These are phyloP conservation scores for Aureobasidium sp. DNA, from an alignment of 2,329 filamentous ascomycete species.

Conservation along the genomic window DNA sequence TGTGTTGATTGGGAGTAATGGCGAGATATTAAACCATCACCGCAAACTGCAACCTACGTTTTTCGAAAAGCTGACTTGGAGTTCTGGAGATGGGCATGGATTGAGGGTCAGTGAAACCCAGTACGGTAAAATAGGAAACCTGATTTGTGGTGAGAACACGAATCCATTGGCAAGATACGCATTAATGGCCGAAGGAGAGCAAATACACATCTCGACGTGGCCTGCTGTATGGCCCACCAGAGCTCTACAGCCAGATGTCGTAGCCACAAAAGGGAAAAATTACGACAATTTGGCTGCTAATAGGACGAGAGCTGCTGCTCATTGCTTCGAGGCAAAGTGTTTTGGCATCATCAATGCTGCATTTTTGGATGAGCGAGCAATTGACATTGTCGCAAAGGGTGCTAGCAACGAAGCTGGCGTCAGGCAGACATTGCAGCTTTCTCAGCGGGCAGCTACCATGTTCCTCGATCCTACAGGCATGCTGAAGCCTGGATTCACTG, in stretches of 20 bases:
- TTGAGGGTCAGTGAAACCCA: constrained; percentile 41
- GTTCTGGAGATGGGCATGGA: constrained; percentile 46
- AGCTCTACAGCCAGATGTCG: not conserved
- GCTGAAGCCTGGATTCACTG: constrained; percentile 32
- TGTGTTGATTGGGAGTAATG: constrained; percentile 39
- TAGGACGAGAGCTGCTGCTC: constrained; percentile 45
- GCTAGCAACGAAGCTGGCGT: constrained; percentile 27
- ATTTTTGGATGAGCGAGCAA: constrained; percentile 35
- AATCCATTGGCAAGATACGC: constrained; percentile 49
- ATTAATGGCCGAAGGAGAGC: constrained; percentile 49
- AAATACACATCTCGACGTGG: constrained; percentile 51
- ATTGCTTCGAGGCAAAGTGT: constrained; percentile 53
- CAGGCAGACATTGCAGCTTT: constrained; percentile 29
- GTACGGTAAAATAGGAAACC: constrained; percentile 41
- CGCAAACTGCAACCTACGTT: constrained; percentile 51
- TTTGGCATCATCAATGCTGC: constrained; percentile 48
- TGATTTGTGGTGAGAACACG: constrained; percentile 54
- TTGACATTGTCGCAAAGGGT: constrained; percentile 28
- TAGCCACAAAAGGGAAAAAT: constrained; percentile 27
- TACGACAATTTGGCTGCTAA: constrained; percentile 52
- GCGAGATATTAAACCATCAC: constrained; percentile 45
- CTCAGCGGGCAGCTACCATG: constrained; percentile 42
- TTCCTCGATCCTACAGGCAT: constrained; percentile 48
- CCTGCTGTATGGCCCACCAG: constrained; percentile 49
- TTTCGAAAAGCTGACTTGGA: constrained; percentile 52